A percentile compares a stretch with the other conserved stretches of the same genome.
phyloP scores from a whole-genome alignment of 1,139 yeast genomes.

The Nakaseomyces kungkrabaensis region DNA sequence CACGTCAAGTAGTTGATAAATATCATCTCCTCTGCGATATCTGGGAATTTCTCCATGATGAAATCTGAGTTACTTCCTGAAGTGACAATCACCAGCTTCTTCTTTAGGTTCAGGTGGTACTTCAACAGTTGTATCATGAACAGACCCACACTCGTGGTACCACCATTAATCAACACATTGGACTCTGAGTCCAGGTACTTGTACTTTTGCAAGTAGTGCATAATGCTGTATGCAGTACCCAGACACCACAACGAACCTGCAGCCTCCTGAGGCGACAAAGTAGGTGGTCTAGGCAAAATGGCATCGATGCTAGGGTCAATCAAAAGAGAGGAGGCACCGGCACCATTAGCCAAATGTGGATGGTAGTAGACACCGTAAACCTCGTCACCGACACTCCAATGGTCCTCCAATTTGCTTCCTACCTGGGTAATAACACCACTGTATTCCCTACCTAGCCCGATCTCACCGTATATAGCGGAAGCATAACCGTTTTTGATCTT shows the following conservation, averaged over 20 bases:
- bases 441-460: constrained; percentile 62
- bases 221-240: constrained; percentile 45
- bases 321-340: constrained; percentile 44
- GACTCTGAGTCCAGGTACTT: constrained; percentile 22
- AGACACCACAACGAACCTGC: constrained; percentile 46
- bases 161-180: constrained; percentile 55
- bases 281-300: constrained; percentile 39
- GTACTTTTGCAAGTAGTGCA: constrained; percentile 29
- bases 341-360: constrained; percentile 39
- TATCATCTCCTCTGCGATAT: constrained; percentile 22
- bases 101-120: constrained; percentile 34
- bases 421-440: constrained; percentile 54
- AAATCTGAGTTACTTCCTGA: constrained; percentile 30
- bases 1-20: constrained; percentile 25
- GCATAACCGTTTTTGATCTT: constrained; percentile 35
- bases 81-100: constrained; percentile 37
- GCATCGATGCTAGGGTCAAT: constrained; percentile 35
- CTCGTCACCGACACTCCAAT: constrained; percentile 48
- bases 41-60: constrained; percentile 22
- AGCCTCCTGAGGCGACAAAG: constrained; percentile 43
- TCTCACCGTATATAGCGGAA: constrained; percentile 33
- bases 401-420: constrained; percentile 36
- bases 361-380: constrained; percentile 49
- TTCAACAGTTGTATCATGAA: constrained; percentile 50
- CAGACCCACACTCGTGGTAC: constrained; percentile 64